Conservation (phyloP, 371 early-diverging fungal species). For the Phascolomyces articulosus region DNA sequence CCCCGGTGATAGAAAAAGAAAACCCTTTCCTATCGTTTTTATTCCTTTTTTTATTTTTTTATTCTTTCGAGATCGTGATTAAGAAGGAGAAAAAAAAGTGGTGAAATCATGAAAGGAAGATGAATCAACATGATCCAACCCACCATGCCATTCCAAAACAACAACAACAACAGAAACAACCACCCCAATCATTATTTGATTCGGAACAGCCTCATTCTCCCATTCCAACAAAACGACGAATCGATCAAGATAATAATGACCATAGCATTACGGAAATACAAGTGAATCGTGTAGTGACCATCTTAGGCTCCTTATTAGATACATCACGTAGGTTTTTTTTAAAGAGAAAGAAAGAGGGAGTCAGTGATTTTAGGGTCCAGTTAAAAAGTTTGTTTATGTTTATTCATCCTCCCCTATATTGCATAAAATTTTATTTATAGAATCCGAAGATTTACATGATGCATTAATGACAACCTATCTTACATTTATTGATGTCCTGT, state of each 20-base stretch:
- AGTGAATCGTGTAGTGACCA: slow-evolving; percentile 1
- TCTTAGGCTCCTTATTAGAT: not conserved
- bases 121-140: not conserved
- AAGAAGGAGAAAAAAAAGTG: not conserved
- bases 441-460: slow-evolving; percentile 25
- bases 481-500: slow-evolving; percentile 39
- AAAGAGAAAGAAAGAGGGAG: not conserved
- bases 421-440: not conserved
- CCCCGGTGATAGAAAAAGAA: not conserved
- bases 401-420: not conserved
- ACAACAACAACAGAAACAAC: not conserved
- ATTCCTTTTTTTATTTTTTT: no score
- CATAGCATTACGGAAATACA: not conserved
- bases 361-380: no score
- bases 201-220: slow-evolving; percentile 11
- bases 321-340: not conserved
- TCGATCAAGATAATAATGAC: not conserved
- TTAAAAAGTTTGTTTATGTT: not conserved
- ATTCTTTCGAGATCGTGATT: no score
- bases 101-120: slow-evolving; percentile 18
- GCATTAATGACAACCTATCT: slow-evolving; percentile 49
- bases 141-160: not conserved
- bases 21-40: not conserved
- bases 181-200: not conserved
- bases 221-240: slow-evolving; percentile 7